Evolutionary conservation across 2,329 filamentous ascomycete genomes (phyloP), one percentile per base, ranked within the genome.

Genomic region (Albifimbria verrucaria): DNA sequence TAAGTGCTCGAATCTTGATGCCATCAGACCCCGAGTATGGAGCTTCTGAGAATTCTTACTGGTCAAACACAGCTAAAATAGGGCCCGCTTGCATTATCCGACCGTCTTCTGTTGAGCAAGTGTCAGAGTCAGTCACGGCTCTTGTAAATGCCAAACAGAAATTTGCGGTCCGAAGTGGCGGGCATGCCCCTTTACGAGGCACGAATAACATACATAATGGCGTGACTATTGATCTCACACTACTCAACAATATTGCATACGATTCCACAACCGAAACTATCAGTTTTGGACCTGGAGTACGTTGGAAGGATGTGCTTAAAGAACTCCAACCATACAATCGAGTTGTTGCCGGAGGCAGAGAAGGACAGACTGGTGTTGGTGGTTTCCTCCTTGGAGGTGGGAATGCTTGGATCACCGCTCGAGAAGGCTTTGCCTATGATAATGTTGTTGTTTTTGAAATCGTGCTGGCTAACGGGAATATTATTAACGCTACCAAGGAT

Each of bases 121-220:
- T 7, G 7, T 32, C 26, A 7, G 26, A 32, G 26, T 32, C 26
- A 32, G 9, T 32, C 26, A 15, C 15, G 15, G 26, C 26, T 32
- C 26, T 32, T 32, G 26, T 15, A 9, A 32, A 32, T 9, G 26
- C 26, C 26, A 15, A 32, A 15, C 26, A 32, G 26, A 32, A 32
- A 15, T 32, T 32, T 32, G 26, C 26, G 15, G 26, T 32, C 15
- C 26, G 26, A 32, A 32, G 26, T 15, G 26, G 26, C 26, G 26
- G 26, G 9, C 26, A 9, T 32, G 26, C 26, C 9, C 26, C 26
- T 15, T 15, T 32, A 7, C 9, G 15, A 7, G 73, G 72, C 15
- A 66, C 69, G 4, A 76, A 74, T 15, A 80, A 72, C 52, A 73
- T 72, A 47, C 62, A 67, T 11, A 68, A 65, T 3, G 75, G 74